phyloP scores from a whole-genome alignment of 2,329 filamentous ascomycete genomes.

The Colletotrichum magnum region DNA sequence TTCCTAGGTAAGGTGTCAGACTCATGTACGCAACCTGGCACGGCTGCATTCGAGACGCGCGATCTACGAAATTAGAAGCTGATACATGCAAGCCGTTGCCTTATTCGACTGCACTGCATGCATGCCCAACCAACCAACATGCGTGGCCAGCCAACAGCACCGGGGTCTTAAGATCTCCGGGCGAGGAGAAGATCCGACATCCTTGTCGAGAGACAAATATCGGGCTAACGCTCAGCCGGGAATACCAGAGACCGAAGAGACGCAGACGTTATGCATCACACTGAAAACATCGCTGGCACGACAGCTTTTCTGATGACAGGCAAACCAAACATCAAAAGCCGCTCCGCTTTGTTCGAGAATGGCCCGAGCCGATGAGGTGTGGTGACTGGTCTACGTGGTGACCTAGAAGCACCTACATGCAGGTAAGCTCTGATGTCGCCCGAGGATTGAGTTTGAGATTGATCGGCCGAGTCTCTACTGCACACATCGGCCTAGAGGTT shows the following conservation, averaged over 20 bases:
- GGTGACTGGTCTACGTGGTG: not conserved
- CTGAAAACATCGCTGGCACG: too few relatives aligned
- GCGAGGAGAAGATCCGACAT: not conserved
- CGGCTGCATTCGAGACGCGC: not conserved
- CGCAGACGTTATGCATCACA: too few relatives aligned
- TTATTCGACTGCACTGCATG: not conserved
- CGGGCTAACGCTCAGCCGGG: not conserved
- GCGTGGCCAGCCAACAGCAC: not conserved
- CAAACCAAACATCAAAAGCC: not conserved
- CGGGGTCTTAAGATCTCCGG: not conserved
- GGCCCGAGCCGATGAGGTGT: not conserved
- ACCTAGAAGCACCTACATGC: not conserved
- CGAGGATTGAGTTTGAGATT: not conserved
- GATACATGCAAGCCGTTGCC: constrained; percentile 18
- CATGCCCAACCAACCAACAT: too few relatives aligned
- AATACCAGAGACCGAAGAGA: not conserved
- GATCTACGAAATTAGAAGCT: constrained; percentile 10
- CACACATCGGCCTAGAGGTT: not conserved
- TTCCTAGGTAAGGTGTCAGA: not conserved
- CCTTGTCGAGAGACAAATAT: not conserved
- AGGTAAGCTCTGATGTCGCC: not conserved
- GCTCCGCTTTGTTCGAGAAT: constrained; percentile 5
- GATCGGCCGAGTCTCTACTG: not conserved
- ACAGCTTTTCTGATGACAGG: not conserved
- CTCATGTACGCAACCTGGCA: not conserved